Evolutionary conservation across 75 land plant genomes (phyloP).

Genomic region (Selaginella moellendorffii): DNA sequence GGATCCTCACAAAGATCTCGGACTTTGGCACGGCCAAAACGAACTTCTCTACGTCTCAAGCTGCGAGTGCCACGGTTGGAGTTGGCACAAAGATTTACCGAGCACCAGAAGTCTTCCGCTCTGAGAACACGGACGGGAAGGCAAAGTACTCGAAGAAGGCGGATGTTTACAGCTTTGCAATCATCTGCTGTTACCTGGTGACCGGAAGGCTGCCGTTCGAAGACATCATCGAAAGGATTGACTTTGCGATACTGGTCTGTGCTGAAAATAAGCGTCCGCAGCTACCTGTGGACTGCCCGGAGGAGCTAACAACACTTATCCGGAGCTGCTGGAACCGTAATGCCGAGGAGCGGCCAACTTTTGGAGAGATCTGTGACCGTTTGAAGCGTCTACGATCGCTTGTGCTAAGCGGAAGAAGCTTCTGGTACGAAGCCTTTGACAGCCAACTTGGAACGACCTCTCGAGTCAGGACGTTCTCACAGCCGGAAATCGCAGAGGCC

Average conservation of each 20-base stretch:
- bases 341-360: neutral
- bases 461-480: neutral
- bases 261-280: neutral
- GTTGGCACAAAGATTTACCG: neutral
- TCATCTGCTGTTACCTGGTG: conserved; percentile 52
- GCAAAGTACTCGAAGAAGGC: conserved; percentile 32
- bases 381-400: neutral
- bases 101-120: conserved; percentile 7
- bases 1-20: conserved; percentile 3
- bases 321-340: neutral
- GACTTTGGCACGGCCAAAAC: conserved; percentile 13
- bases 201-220: conserved; percentile 45
- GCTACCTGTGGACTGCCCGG: neutral
- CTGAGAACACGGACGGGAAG: neutral
- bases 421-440: neutral
- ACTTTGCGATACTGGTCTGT: neutral
- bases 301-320: neutral
- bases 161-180: conserved; percentile 66
- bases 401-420: neutral
- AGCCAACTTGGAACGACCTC: no score
- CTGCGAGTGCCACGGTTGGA: neutral
- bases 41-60: neutral
- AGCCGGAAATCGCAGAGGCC: neutral
- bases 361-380: neutral
- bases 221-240: conserved; percentile 8